These are phyloP conservation scores for Tuber microsphaerosporum DNA, from an alignment of 495 filamentous ascomycete species.

Conservation along the genomic window DNA sequence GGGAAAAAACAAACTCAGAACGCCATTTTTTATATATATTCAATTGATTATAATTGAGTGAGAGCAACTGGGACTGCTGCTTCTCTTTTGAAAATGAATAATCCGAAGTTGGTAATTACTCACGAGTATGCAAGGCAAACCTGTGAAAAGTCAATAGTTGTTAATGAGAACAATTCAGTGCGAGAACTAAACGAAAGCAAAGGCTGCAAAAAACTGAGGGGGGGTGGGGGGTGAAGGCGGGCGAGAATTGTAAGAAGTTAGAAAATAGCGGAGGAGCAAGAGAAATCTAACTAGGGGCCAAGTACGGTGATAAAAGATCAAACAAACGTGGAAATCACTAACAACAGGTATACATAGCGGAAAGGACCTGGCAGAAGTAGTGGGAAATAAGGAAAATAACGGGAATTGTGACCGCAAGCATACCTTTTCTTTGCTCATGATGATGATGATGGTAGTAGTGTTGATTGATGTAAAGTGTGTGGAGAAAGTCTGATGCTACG, in stretches of 20 bases:
- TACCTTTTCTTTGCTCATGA: constrained; percentile 46
- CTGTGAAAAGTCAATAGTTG: constrained; percentile 24
- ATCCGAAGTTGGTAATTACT: constrained; percentile 12
- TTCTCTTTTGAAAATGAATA: neutral
- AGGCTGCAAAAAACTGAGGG: neutral
- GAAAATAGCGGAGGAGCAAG: neutral
- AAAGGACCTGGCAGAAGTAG: neutral
- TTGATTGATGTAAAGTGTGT: constrained; percentile 1
- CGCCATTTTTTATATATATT: neutral
- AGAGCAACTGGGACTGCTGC: constrained; percentile 10
- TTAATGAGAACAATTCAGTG: constrained; percentile 5
- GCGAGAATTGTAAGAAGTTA: neutral
- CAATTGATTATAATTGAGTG: constrained; percentile 5
- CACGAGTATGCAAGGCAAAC: constrained; percentile 48
- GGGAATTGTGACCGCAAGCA: constrained; percentile 1
- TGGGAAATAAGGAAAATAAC: neutral
- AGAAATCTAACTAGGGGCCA: neutral
- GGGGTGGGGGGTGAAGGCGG: neutral
- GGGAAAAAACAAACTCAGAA: neutral
- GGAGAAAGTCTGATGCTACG: neutral
- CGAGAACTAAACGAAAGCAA: neutral
- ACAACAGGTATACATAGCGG: neutral
- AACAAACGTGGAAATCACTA: neutral
- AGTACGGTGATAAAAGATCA: neutral
- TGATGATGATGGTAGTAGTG: constrained; percentile 36